phyloP scores from a whole-genome alignment of 768 basidiomycete species.

The Gloeophyllum trabeum region DNA sequence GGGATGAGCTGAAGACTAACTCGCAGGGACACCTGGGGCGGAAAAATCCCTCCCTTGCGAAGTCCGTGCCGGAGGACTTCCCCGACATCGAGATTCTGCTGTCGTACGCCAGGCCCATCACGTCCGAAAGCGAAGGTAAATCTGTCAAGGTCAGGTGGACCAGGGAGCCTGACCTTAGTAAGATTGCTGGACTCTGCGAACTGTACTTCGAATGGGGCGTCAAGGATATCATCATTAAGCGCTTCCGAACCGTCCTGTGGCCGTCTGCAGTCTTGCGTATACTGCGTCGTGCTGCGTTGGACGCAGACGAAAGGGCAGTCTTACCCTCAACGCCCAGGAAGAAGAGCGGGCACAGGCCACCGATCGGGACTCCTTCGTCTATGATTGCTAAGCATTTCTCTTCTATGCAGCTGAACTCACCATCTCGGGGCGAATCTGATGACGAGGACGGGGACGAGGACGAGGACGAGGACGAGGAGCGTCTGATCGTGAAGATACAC shows the following conservation, averaged over 20 bases:
- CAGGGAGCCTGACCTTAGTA: constrained; percentile 55
- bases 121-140: constrained; percentile 47
- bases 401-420: constrained; percentile 24
- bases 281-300: constrained; percentile 51
- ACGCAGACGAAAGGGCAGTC: constrained; percentile 23
- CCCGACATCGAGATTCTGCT: constrained; percentile 65
- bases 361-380: constrained; percentile 31
- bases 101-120: constrained; percentile 71
- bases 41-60: constrained; percentile 56
- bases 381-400: constrained; percentile 49
- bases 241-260: constrained; percentile 80
- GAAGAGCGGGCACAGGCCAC: constrained; percentile 13
- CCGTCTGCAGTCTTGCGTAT: constrained; percentile 60
- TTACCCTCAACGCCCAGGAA: constrained; percentile 31
- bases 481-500: constrained; percentile 56
- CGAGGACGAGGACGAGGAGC: constrained; percentile 24
- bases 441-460: constrained; percentile 9
- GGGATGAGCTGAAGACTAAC: constrained; percentile 59
- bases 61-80: constrained; percentile 52
- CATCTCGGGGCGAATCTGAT: constrained; percentile 1
- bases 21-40: constrained; percentile 48
- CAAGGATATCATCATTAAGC: constrained; percentile 68
- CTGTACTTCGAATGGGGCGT: constrained; percentile 91
- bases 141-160: constrained; percentile 30
- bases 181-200: constrained; percentile 74